These are phyloP conservation scores for Pilatotrama ljubarskyi DNA, from an alignment of 768 basidiomycete species.

Conservation along the genomic window DNA sequence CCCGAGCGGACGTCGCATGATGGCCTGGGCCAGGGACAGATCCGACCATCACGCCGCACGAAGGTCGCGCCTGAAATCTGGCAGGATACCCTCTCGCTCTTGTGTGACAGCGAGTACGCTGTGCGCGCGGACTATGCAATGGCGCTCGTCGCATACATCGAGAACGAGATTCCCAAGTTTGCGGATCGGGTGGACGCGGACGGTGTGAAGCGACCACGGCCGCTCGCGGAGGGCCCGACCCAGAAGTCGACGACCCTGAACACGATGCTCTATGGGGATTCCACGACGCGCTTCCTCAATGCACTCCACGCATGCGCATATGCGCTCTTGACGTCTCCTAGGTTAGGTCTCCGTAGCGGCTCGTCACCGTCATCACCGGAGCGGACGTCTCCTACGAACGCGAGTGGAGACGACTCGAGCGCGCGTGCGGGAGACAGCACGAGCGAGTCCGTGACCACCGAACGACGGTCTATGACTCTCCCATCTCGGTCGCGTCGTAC, in stretches of 20 bases:
- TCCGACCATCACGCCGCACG: slow-evolving; percentile 55
- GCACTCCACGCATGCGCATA: slow-evolving; percentile 81
- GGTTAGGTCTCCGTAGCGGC: slow-evolving; percentile 50
- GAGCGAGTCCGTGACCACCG: slow-evolving; percentile 33
- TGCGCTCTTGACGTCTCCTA: slow-evolving; percentile 70
- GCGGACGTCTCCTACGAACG: slow-evolving; percentile 16
- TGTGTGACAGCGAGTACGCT: slow-evolving; percentile 78
- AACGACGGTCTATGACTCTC: slow-evolving; percentile 48
- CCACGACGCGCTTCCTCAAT: slow-evolving; percentile 71
- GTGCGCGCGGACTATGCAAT: slow-evolving; percentile 78
- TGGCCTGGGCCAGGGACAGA: slow-evolving; percentile 19
- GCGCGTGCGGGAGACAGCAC: slow-evolving; percentile 15
- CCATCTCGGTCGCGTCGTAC: slow-evolving; percentile 55
- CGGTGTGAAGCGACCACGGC: slow-evolving; percentile 46
- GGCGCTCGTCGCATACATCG: slow-evolving; percentile 74
- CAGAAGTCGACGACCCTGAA: slow-evolving; percentile 48
- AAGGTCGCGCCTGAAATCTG: slow-evolving; percentile 80
- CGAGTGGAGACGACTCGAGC: slow-evolving; percentile 12
- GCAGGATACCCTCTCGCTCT: slow-evolving; percentile 85
- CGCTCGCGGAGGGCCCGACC: slow-evolving; percentile 49
- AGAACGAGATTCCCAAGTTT: slow-evolving; percentile 69
- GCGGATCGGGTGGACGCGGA: slow-evolving; percentile 52
- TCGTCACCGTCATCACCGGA: slow-evolving; percentile 43
- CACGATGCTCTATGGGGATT: slow-evolving; percentile 57
- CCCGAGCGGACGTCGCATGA: slow-evolving; percentile 21